Percentiles rank a stretch among this genome's conserved stretches.
Evolutionary conservation across 345 rosid genomes (phyloP).

Genomic region (Durio zibethinus): DNA sequence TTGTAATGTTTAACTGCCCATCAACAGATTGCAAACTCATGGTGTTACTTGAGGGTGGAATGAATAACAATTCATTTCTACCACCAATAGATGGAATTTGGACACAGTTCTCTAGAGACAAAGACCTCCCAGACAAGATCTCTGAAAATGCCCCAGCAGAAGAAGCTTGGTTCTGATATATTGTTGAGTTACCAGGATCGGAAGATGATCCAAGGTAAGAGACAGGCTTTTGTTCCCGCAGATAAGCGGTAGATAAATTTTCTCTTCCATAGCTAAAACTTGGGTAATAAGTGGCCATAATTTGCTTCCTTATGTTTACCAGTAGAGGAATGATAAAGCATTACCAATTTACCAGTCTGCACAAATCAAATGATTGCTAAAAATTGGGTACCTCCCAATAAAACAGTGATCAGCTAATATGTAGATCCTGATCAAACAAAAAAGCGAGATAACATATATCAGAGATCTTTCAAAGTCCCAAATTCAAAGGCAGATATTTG

Average conservation of each 20-base stretch:
- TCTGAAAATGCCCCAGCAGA: conserved; percentile 43
- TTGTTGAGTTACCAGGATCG: conserved; percentile 42
- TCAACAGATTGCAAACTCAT: conserved; percentile 30
- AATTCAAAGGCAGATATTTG: neutral
- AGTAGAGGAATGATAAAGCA: conserved; percentile 10
- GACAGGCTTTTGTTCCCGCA: conserved; percentile 35
- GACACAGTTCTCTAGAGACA: conserved; percentile 20
- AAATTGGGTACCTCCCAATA: conserved; percentile 22
- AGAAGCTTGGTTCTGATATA: conserved; percentile 54
- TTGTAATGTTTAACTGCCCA: conserved; percentile 25
- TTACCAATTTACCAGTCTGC: neutral
- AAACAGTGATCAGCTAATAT: conserved; percentile 6
- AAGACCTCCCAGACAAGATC: conserved; percentile 31
- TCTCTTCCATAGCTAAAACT: conserved; percentile 54
- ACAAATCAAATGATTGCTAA: conserved; percentile 23
- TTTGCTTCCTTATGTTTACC: conserved; percentile 14
- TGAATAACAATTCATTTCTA: conserved; percentile 51
- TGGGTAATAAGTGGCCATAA: conserved; percentile 68
- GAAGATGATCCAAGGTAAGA: conserved; percentile 37
- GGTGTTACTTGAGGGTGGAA: conserved; percentile 34
- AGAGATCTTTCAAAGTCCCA: conserved; percentile 14
- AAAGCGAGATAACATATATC: neutral
- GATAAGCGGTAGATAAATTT: conserved; percentile 45
- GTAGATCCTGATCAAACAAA: conserved; percentile 15
- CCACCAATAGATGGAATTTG: conserved; percentile 26